Percentiles rank a stretch among this genome's conserved stretches.
phyloP scores from a whole-genome alignment of 768 basidiomycete genomes.

The Panaeolus cyanescens region DNA sequence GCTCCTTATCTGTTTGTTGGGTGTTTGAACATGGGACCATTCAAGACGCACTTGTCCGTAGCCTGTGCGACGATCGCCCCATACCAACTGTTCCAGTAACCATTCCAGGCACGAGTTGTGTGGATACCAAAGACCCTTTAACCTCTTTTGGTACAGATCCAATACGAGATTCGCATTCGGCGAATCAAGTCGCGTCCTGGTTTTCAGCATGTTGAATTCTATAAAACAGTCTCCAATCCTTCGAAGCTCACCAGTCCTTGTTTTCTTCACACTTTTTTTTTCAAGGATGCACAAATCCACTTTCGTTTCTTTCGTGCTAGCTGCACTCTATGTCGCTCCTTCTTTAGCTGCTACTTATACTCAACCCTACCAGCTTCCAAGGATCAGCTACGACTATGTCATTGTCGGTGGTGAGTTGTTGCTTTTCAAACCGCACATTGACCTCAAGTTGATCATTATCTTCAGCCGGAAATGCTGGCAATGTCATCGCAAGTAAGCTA shows the following conservation, averaged over 20 bases:
- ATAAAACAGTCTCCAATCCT: neutral
- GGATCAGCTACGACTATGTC: constrained; percentile 14
- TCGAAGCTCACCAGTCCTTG: neutral
- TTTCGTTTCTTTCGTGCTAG: constrained; percentile 4
- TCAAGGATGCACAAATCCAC: neutral
- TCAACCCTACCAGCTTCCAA: constrained; percentile 13
- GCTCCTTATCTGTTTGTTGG: neutral
- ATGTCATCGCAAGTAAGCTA: constrained; percentile 53
- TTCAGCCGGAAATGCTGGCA: constrained; percentile 53
- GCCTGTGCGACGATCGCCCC: neutral
- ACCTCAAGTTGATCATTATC: neutral
- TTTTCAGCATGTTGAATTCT: neutral
- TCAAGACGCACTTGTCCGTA: neutral
- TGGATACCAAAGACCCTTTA: neutral
- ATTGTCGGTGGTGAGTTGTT: constrained; percentile 16
- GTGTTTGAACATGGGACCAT: neutral
- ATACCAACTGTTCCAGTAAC: neutral
- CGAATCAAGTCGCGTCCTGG: neutral
- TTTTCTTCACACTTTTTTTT: neutral
- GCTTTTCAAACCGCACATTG: too few species aligned
- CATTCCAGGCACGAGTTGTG: constrained; percentile 5
- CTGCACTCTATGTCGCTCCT: constrained; percentile 4
- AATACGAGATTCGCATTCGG: neutral
- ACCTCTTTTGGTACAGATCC: neutral
- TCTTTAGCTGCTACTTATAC: constrained; percentile 11